A percentile compares a stretch with the other conserved stretches of the same genome.
These are phyloP conservation scores for Colletotrichum sp. DNA, from an alignment of 2,329 filamentous ascomycete genomes.

Conservation along the genomic window DNA sequence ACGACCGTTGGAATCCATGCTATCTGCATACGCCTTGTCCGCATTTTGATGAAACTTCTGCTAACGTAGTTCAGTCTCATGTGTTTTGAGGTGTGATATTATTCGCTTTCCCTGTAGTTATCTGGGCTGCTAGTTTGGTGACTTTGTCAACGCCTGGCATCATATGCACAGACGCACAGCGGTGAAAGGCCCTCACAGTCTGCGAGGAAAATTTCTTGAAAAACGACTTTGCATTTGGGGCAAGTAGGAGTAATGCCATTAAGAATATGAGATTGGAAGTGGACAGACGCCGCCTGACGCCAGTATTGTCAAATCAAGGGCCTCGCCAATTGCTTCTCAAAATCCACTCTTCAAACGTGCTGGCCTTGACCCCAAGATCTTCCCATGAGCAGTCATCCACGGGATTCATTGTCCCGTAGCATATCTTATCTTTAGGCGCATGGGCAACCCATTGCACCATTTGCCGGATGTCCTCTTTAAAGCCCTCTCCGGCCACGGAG, in stretches of 20 bases:
- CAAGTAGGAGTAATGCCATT: background rate
- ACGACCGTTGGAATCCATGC: background rate
- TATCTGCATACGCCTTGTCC: no score
- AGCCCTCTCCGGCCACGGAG: constrained; percentile 10
- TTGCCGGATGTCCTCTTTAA: constrained; percentile 18
- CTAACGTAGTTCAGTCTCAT: background rate
- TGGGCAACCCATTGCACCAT: constrained; percentile 24
- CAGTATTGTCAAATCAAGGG: background rate
- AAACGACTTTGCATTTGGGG: background rate
- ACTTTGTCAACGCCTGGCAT: background rate
- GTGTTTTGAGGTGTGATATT: background rate
- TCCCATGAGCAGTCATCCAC: background rate
- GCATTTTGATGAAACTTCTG: background rate
- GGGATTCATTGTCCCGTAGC: background rate
- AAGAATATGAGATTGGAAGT: background rate
- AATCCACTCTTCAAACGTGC: background rate
- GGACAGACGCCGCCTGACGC: background rate
- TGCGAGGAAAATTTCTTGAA: rapidly evolving
- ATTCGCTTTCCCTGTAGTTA: background rate
- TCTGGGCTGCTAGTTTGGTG: background rate
- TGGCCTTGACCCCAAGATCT: background rate
- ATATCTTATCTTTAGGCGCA: constrained; percentile 17
- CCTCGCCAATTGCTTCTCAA: background rate
- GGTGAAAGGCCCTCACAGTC: background rate
- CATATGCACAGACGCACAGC: background rate